Percentiles rank a stretch among this genome's conserved stretches.
phyloP scores from a whole-genome alignment of 1,284 basidiomycete genomes.

The Melampsora americana region DNA sequence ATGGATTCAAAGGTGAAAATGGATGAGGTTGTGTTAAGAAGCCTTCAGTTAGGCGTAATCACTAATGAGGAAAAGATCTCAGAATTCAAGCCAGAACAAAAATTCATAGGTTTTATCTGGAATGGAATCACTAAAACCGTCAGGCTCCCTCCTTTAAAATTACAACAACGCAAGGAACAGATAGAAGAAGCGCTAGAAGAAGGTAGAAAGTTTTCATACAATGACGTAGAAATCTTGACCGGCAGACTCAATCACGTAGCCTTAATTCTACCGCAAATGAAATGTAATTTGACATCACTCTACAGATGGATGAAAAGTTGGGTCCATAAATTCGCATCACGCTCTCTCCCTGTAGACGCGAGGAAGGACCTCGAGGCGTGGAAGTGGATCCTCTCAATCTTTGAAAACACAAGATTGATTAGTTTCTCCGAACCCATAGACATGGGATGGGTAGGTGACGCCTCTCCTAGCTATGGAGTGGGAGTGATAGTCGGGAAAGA shows the following conservation, averaged over 20 bases:
- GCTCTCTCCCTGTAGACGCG: not conserved
- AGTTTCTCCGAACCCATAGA: not conserved
- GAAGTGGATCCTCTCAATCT: not conserved
- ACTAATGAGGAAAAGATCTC: constrained; percentile 1
- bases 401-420: constrained; percentile 9
- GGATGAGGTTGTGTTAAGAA: not conserved
- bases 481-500: too few relatives aligned
- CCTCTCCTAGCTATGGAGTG: too few relatives aligned
- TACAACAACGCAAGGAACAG: not conserved
- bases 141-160: not conserved
- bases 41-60: not conserved
- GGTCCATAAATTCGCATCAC: too few relatives aligned
- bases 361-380: not conserved
- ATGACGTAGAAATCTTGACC: too few relatives aligned
- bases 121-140: not conserved
- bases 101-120: constrained; percentile 3
- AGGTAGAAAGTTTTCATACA: not conserved
- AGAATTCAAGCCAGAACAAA: not conserved
- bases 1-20: not conserved
- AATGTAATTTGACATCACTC: too few relatives aligned
- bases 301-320: too few relatives aligned
- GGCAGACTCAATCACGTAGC: too few relatives aligned
- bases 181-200: not conserved
- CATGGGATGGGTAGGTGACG: too few relatives aligned
- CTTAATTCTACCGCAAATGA: too few relatives aligned